Evolutionary conservation across 139 green algal species (phyloP).

Genomic region (Coelastrella sp.): DNA sequence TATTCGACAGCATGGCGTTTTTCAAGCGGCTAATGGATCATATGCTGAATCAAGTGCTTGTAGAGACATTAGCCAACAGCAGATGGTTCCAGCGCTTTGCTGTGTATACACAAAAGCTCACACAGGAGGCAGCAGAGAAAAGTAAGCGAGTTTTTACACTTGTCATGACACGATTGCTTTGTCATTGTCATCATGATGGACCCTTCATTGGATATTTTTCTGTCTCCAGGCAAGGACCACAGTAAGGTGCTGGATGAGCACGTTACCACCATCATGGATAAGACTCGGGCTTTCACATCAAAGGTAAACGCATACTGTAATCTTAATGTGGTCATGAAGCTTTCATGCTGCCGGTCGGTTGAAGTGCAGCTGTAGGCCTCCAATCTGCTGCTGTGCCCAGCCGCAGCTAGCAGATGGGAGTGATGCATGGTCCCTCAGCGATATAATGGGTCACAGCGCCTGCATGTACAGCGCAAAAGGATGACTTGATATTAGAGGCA

Average conservation of each 20-base stretch:
- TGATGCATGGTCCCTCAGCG: no score
- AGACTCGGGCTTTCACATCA: neutral
- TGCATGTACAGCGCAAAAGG: no score
- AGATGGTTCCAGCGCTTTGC: conserved; percentile 80
- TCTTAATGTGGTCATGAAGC: neutral
- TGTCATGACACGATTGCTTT: neutral
- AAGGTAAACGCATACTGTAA: neutral
- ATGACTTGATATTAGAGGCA: no score
- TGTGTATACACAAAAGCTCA: conserved; percentile 61
- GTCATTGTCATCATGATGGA: neutral
- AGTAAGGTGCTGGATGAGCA: conserved; percentile 50
- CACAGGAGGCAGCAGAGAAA: conserved; percentile 69
- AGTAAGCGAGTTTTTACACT: neutral
- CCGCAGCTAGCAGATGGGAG: neutral
- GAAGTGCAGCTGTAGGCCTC: neutral
- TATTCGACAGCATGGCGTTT: conserved; percentile 65
- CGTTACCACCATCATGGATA: conserved; percentile 5
- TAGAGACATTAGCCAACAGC: conserved; percentile 78
- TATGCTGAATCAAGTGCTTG: conserved; percentile 76
- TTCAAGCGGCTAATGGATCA: conserved; percentile 73
- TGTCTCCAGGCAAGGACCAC: conserved; percentile 44
- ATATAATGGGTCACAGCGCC: no score
- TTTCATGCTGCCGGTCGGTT: neutral
- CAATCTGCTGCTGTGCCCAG: neutral
- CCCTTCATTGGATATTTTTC: neutral